A percentile compares a stretch with the other conserved stretches of the same genome.
Conservation (phyloP, 2,329 filamentous ascomycete genomes). For the Exophiala aquamarina region DNA sequence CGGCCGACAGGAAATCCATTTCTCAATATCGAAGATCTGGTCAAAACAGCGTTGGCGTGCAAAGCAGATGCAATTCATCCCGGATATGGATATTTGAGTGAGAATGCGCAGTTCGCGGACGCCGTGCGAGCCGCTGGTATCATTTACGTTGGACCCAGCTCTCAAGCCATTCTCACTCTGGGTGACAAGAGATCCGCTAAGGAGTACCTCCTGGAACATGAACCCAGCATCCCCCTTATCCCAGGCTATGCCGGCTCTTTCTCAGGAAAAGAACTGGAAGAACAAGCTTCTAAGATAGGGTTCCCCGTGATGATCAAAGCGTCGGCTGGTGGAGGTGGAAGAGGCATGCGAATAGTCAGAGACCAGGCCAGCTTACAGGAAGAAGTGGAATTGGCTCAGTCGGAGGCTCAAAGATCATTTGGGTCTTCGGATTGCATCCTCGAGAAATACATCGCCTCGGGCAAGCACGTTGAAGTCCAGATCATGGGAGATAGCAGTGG, state of each 20-base stretch:
- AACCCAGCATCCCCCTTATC: conserved; percentile 32
- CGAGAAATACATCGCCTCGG: conserved; percentile 43
- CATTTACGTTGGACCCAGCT: conserved; percentile 36
- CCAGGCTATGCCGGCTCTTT: conserved; percentile 29
- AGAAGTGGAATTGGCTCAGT: conserved; percentile 39
- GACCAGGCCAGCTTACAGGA: conserved; percentile 32
- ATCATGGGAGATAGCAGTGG: conserved; percentile 49
- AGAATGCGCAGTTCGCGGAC: conserved; percentile 36
- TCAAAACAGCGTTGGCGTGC: conserved; percentile 28
- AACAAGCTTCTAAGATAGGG: conserved; percentile 29
- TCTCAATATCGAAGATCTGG: conserved; percentile 32
- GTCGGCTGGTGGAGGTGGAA: conserved; percentile 50
- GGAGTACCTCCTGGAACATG: conserved; percentile 29
- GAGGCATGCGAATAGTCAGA: conserved; percentile 42
- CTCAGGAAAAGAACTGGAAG: conserved; percentile 25
- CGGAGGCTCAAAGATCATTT: conserved; percentile 44
- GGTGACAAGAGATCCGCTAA: conserved; percentile 35
- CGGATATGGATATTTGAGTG: conserved; percentile 38
- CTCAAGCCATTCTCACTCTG: conserved; percentile 32
- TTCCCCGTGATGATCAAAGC: conserved; percentile 50
- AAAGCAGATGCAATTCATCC: conserved; percentile 34
- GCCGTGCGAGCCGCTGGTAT: conserved; percentile 31
- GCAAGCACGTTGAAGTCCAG: conserved; percentile 53
- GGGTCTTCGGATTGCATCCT: conserved; percentile 43
- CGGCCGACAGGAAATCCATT: conserved; percentile 27